These are phyloP conservation scores for Oxytropis ochrocephala DNA, from an alignment of 306 rosid species.

Conservation along the genomic window DNA sequence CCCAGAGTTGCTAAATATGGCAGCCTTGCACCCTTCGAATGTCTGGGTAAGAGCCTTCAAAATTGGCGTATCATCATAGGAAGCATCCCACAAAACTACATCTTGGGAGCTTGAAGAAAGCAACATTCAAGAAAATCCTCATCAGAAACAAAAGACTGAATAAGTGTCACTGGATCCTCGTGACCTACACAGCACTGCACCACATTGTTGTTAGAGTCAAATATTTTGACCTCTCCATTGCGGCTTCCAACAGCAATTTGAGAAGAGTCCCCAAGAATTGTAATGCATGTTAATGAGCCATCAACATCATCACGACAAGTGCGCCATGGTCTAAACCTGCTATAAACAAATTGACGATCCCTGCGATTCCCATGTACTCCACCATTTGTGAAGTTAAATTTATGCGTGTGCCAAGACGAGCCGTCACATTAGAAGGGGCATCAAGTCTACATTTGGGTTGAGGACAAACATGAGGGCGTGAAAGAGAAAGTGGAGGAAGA, in stretches of 20 bases:
- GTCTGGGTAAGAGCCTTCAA: constrained; percentile 52
- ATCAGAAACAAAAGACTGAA: constrained; percentile 50
- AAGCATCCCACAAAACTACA: constrained; percentile 70
- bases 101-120: constrained; percentile 74
- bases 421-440: constrained; percentile 70
- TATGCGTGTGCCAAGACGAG: constrained; percentile 69
- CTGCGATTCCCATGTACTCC: constrained; percentile 71
- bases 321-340: constrained; percentile 73
- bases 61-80: constrained; percentile 48
- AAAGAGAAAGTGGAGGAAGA: constrained; percentile 71
- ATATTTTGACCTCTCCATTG: constrained; percentile 59
- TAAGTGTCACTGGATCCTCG: constrained; percentile 60
- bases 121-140: constrained; percentile 42
- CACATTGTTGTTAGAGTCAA: constrained; percentile 44
- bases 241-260: constrained; percentile 70
- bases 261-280: constrained; percentile 62
- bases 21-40: constrained; percentile 77
- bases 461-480: constrained; percentile 75
- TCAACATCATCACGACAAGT: constrained; percentile 62
- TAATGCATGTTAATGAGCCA: constrained; percentile 54
- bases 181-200: constrained; percentile 64
- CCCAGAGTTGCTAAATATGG: constrained; percentile 60
- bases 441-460: constrained; percentile 74
- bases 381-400: constrained; percentile 50
- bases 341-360: constrained; percentile 80